phyloP scores from a whole-genome alignment of 192 early-diverging fungal genomes.

The Coemansia sp. region DNA sequence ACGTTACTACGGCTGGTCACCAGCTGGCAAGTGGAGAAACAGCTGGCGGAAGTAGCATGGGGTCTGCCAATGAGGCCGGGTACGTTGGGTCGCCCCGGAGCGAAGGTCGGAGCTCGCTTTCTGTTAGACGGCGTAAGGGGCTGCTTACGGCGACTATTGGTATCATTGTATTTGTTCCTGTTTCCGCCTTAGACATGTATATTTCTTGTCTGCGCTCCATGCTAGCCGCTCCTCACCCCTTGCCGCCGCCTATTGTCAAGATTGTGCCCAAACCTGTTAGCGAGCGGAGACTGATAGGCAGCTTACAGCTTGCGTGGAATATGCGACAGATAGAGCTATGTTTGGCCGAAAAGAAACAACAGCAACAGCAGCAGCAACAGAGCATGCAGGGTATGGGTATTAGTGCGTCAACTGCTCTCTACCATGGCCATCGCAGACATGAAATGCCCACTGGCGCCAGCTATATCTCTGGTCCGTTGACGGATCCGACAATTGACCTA shows the following conservation, averaged over 20 bases:
- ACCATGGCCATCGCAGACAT: conserved; percentile 11
- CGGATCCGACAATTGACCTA: conserved; percentile 7
- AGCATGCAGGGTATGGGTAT: neutral
- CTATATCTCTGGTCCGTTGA: conserved; percentile 6
- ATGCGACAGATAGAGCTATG: conserved; percentile 23
- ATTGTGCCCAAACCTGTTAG: conserved; percentile 40
- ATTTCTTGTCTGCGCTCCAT: conserved; percentile 22
- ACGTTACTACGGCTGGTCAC: neutral
- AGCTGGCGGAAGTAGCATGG: neutral
- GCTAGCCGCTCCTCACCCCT: conserved; percentile 29
- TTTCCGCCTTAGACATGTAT: conserved; percentile 13
- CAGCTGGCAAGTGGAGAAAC: neutral
- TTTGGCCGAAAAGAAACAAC: neutral
- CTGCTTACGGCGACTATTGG: conserved; percentile 35
- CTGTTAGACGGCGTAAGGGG: conserved; percentile 16
- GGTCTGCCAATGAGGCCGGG: neutral
- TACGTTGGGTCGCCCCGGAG: neutral
- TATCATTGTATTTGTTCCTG: conserved; percentile 36
- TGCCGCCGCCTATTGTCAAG: conserved; percentile 45
- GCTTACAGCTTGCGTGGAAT: conserved; percentile 36
- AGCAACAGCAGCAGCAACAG: conserved; percentile 5
- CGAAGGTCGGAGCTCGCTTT: conserved; percentile 4
- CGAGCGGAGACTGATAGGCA: conserved; percentile 33
- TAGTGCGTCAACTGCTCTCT: neutral
- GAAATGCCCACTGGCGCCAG: conserved; percentile 6